Percentiles rank a stretch among this genome's conserved stretches.
Conservation (phyloP, 2,329 filamentous ascomycete genomes). For the Polychaeton citri region DNA sequence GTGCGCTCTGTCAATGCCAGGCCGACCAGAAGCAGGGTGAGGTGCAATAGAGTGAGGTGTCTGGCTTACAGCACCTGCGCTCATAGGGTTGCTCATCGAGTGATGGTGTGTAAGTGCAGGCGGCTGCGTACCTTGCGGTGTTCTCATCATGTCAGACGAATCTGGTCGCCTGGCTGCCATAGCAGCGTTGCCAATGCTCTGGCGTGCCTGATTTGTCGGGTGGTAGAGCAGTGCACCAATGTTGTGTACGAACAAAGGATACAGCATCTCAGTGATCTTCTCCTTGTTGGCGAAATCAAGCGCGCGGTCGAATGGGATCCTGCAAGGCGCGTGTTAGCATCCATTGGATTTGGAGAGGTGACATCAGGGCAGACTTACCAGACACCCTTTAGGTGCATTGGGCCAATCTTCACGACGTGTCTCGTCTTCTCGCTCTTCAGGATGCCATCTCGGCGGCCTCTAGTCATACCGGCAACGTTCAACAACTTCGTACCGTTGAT, state of each 20-base stretch:
- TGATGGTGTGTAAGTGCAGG: constrained; percentile 62
- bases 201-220: constrained; percentile 69
- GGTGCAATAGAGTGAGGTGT: constrained; percentile 50
- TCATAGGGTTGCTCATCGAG: constrained; percentile 49
- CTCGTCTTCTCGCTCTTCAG: constrained; percentile 94
- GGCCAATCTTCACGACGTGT: constrained; percentile 96
- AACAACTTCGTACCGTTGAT: constrained; percentile 96
- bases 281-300: constrained; percentile 98
- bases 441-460: constrained; percentile 87
- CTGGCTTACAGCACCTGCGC: constrained; percentile 51
- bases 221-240: constrained; percentile 90
- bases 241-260: constrained; percentile 94
- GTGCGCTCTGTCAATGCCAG: constrained; percentile 69
- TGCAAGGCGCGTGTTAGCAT: constrained; percentile 26
- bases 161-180: constrained; percentile 66
- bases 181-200: constrained; percentile 42
- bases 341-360: no score
- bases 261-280: constrained; percentile 91
- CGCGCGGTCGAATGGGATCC: constrained; percentile 97
- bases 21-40: constrained; percentile 47
- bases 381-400: constrained; percentile 96
- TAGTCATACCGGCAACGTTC: constrained; percentile 96
- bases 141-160: constrained; percentile 45
- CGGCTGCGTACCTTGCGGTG: constrained; percentile 43
- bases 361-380: constrained; percentile 49